Evolutionary conservation across 164 flowering plant species (phyloP), one percentile per base, ranked within the genome.

Genomic region (Stephania japonica): DNA sequence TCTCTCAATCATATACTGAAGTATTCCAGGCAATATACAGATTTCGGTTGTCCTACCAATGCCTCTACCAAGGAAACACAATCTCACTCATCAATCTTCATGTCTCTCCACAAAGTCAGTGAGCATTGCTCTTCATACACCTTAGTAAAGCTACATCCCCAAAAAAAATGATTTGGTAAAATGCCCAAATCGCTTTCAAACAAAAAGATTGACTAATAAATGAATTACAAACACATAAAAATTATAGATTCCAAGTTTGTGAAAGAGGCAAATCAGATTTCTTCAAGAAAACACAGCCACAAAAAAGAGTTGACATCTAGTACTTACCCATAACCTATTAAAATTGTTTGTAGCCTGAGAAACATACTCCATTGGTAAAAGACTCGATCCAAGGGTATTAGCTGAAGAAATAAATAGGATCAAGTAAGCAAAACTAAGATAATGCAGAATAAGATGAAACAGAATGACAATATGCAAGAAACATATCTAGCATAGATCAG

Each of bases 261-360:
- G 24, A 72, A 16, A 72, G 23, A 65, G 65, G 47, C 64, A 61
- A 24, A 64, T 66, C 53, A 67, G 7, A 41, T 56, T 24, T 6
- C 25, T 32, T 49, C 32, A 69, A 69, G 59, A 69, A 23, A 47
- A 14, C 43, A 1, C 18, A 56, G 6, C 7, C 7, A 21, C n/a
- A 56, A 5, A 14, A n/a, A 32, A 65, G 56, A 12, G 19, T 42
- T 42, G 65, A 41, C 13, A 42, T 8, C 24, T 26, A 26, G 67
- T 69, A 50, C 92, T 82, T 88, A 94, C 98, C 97, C 90, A 62
- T 78, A 92, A 78, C 82, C 89, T 84, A 56, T 86, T 84, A 80
- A 94, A 85, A 79, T 85, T 88, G 67, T 83, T 78, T 67, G 74
- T 59, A 72, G 80, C 76, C 68, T 85, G 88, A 79, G 81, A 84